These are phyloP conservation scores for Phaeosphaeriaceae sp. DNA, from an alignment of 2,329 filamentous ascomycete genomes.

Conservation along the genomic window DNA sequence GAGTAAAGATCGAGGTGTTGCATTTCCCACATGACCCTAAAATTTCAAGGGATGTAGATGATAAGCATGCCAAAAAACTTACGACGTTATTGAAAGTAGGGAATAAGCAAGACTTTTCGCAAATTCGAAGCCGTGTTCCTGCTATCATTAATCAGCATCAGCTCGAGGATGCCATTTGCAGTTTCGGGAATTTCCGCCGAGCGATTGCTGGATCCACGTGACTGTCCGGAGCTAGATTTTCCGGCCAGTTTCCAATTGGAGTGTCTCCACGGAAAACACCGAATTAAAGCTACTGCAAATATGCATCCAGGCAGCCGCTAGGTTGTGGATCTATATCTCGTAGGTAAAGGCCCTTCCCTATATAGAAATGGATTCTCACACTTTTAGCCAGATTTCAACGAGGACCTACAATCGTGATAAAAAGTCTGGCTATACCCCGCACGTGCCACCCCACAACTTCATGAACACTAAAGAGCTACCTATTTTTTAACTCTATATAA, in stretches of 20 bases:
- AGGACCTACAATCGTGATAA: no score
- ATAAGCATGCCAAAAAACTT: constrained; percentile 1
- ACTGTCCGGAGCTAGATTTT: constrained; percentile 13
- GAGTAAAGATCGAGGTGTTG: constrained; percentile 12
- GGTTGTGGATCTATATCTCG: no score
- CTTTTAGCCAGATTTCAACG: constrained; percentile 12
- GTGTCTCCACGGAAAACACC: constrained; percentile 9
- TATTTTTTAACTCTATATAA: no score
- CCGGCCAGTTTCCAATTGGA: constrained; percentile 8
- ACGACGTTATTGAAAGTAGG: constrained; percentile 10
- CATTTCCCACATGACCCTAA: constrained; percentile 8
- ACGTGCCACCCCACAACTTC: no score
- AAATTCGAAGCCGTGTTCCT: constrained; percentile 40
- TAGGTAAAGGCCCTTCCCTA: neutral
- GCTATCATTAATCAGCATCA: constrained; percentile 33
- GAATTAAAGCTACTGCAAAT: constrained; percentile 1
- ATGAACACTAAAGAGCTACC: no score
- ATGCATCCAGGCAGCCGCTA: no score
- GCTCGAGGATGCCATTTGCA: constrained; percentile 26
- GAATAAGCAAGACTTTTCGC: constrained; percentile 24
- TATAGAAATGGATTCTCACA: constrained; percentile 2
- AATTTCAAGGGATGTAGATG: constrained; percentile 11
- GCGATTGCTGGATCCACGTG: constrained; percentile 8
- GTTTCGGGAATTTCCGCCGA: constrained; percentile 10
- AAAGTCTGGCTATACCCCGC: no score